Base-by-base conservation (phyloP, 257 asterid genomes). In the Lantana camara region DNA sequence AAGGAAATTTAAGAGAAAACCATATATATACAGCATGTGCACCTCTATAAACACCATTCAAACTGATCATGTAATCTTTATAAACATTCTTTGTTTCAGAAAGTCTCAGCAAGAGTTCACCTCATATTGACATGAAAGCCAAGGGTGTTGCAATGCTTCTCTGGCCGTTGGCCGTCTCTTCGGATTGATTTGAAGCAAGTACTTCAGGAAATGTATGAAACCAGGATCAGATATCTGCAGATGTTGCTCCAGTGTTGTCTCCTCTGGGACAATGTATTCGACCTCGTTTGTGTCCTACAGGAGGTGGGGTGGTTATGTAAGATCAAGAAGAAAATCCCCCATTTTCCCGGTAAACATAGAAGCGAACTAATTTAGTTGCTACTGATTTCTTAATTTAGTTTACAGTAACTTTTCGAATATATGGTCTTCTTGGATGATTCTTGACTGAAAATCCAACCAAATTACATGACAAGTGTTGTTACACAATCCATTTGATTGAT, bases 131-230 rank as follows among this genome's bases (percentile, higher is more conserved):
- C 63, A 72, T 30, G 86, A 78, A 66, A 93, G 88, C 99, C 99
- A 93, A 12, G 96, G 96, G 70, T 93, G 99, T 52, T 70, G 71
- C 11, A 93, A 70, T 13, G 97, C 99, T 69, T 90, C 95, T 56
- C 69, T 72, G 13, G 99, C 95, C 1, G 91, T 80, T 0, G 86
- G 92, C 4, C 99, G 90, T 66, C 81, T 80, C 76, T 75, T 65
- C 1, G 97, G 95, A 75, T 90, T 85, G 60, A 85, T 80, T 82
- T 90, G 82, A 20, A 93, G 95, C 89, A 93, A 72, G 69, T 48
- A 73, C 68, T 74, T 80, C 72, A 94, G 65, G 80, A 94, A 94
- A 42, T 83, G 83, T 7, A 88, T 3, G 79, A 94, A 90, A 48
- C 75, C 27, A 15, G 79, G 44, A 69, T 90, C 96, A 0, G 83